phyloP scores from a whole-genome alignment of 192 early-diverging fungal genomes.

The Globomyces pollinis-pini region DNA sequence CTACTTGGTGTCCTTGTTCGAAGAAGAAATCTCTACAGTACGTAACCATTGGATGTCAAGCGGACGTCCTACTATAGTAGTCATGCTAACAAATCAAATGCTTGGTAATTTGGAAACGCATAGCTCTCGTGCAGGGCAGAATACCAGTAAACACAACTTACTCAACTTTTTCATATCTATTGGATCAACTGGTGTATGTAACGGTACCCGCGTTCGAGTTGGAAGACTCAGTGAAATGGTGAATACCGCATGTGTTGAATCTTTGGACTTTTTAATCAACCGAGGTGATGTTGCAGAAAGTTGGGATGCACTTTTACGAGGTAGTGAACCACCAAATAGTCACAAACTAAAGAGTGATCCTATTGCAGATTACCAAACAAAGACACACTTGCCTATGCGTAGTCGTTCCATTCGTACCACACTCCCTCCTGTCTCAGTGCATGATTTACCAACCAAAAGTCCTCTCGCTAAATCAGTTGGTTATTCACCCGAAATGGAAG shows the following conservation, averaged over 20 bases:
- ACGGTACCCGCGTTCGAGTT: constrained; percentile 64
- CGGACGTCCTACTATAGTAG: constrained; percentile 71
- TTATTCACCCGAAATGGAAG: background rate
- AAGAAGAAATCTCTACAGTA: constrained; percentile 68
- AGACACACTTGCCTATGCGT: background rate
- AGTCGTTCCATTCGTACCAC: background rate
- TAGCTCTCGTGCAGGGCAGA: constrained; percentile 23
- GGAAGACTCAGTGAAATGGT: constrained; percentile 70
- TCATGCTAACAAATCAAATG: constrained; percentile 74
- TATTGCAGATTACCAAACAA: background rate
- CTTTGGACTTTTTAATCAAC: constrained; percentile 70
- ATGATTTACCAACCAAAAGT: background rate
- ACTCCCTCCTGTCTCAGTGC: background rate
- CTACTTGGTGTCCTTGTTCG: constrained; percentile 68
- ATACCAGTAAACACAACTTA: constrained; percentile 50
- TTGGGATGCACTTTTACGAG: constrained; percentile 36
- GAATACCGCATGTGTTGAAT: constrained; percentile 68
- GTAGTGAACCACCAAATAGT: constrained; percentile 13
- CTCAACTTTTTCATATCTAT: constrained; percentile 81
- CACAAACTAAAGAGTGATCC: constrained; percentile 2
- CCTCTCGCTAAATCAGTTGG: constrained; percentile 8
- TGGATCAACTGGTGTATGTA: constrained; percentile 51
- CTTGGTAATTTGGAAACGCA: constrained; percentile 45
- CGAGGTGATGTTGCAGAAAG: constrained; percentile 28
- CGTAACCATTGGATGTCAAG: constrained; percentile 61